Percentiles rank a stretch among this genome's conserved stretches.
Conservation (phyloP, 306 rosid species). For the Pyrus pyrifolia region DNA sequence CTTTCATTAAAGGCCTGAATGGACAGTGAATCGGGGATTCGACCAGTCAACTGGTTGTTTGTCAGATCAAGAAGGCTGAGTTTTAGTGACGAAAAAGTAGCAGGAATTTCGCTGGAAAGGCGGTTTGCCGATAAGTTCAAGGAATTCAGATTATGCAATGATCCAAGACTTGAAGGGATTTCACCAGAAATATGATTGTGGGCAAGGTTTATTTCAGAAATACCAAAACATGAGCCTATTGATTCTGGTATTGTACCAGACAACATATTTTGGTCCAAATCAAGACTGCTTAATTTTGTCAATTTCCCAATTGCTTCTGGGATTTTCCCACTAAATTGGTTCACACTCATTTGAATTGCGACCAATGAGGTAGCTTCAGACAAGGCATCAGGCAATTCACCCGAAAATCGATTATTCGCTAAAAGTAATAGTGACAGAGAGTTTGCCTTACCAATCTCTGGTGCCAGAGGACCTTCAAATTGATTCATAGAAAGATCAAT, state of each 20-base stretch:
- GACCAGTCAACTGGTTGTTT: conserved; percentile 52
- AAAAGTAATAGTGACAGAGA: conserved; percentile 50
- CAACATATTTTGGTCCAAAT: conserved; percentile 45
- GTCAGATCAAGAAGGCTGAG: conserved; percentile 80
- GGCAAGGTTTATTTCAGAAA: conserved; percentile 52
- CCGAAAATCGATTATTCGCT: conserved; percentile 52
- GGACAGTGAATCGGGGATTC: conserved; percentile 55
- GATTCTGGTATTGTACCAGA: conserved; percentile 66
- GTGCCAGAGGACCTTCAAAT: conserved; percentile 61
- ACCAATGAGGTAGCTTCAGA: conserved; percentile 54
- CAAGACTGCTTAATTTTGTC: conserved; percentile 40
- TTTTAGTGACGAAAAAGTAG: conserved; percentile 39
- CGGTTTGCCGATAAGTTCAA: conserved; percentile 66
- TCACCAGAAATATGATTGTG: conserved; percentile 48
- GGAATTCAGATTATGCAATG: conserved; percentile 58
- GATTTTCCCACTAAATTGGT: conserved; percentile 53
- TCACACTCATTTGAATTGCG: conserved; percentile 39
- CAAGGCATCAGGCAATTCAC: conserved; percentile 51
- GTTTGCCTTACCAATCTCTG: conserved; percentile 60
- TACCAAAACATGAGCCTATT: conserved; percentile 57
- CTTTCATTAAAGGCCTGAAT: conserved; percentile 53
- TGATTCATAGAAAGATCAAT: conserved; percentile 59
- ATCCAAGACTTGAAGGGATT: conserved; percentile 58
- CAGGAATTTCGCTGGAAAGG: conserved; percentile 64
- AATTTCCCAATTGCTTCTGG: conserved; percentile 61